Conservation (phyloP, 148 eudicot genomes). For the Amaranthus hypochondriacus region DNA sequence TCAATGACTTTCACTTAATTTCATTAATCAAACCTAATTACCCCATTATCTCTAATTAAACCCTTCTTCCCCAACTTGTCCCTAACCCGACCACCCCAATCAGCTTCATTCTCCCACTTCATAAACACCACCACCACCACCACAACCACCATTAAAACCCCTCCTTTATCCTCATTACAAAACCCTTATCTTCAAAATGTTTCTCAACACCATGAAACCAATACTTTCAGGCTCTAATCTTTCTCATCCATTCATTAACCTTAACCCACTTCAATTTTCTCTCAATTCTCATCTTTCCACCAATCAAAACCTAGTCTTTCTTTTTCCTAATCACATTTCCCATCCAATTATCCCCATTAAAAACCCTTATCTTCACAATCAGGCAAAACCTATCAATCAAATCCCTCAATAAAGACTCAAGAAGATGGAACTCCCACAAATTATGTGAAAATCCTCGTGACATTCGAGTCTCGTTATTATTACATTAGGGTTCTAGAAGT, state of each 20-base stretch:
- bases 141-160: no score
- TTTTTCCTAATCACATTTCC: not conserved
- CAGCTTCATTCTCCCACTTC: no score
- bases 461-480: constrained; percentile 67
- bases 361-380: constrained; percentile 21
- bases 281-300: constrained; percentile 10
- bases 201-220: constrained; percentile 23
- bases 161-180: not conserved
- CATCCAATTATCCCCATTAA: not conserved
- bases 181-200: constrained; percentile 16
- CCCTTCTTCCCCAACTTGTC: no score
- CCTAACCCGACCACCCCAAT: no score
- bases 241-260: constrained; percentile 3
- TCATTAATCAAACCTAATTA: no score
- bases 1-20: no score
- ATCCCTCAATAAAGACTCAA: constrained; percentile 22
- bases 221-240: not conserved
- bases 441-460: constrained; percentile 51
- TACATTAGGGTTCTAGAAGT: constrained; percentile 67
- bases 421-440: constrained; percentile 64
- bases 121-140: no score
- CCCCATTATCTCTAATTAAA: no score
- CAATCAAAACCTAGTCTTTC: constrained; percentile 7
- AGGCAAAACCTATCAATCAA: constrained; percentile 23
- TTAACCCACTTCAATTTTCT: constrained; percentile 15